These are phyloP conservation scores for Citrus medica DNA, from an alignment of 345 rosid species.

Conservation along the genomic window DNA sequence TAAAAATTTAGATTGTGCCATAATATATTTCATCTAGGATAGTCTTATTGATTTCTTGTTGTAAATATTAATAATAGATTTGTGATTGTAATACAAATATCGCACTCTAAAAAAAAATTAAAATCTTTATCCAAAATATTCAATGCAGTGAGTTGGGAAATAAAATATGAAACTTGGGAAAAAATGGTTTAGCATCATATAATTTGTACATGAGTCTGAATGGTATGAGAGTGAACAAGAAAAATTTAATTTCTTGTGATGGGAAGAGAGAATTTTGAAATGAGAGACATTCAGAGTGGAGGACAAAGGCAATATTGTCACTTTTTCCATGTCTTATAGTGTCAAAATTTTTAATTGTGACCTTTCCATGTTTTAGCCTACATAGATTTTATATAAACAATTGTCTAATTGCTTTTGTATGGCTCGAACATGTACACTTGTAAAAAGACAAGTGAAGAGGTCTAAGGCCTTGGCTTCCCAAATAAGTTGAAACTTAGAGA, in stretches of 20 bases:
- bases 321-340: slow-evolving; percentile 24
- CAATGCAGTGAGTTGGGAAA: not conserved
- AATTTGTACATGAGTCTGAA: not conserved
- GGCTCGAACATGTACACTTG: not conserved
- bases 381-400: not conserved
- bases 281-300: slow-evolving; percentile 11
- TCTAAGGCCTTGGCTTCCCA: slow-evolving; percentile 24
- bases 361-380: slow-evolving; percentile 22
- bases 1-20: too few species aligned
- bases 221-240: not conserved
- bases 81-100: too few species aligned
- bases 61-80: too few species aligned
- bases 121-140: not conserved
- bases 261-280: slow-evolving; percentile 17
- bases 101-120: not conserved
- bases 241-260: not conserved
- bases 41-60: too few species aligned
- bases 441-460: slow-evolving; percentile 28
- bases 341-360: slow-evolving; percentile 15
- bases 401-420: slow-evolving; percentile 32
- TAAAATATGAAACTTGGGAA: not conserved
- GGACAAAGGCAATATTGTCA: slow-evolving; percentile 35
- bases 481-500: slow-evolving; percentile 30
- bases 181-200: not conserved
- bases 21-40: too few species aligned